A percentile compares a stretch with the other conserved stretches of the same genome.
Evolutionary conservation across 768 basidiomycete species (phyloP).

Genomic region (Auricularia sp.): DNA sequence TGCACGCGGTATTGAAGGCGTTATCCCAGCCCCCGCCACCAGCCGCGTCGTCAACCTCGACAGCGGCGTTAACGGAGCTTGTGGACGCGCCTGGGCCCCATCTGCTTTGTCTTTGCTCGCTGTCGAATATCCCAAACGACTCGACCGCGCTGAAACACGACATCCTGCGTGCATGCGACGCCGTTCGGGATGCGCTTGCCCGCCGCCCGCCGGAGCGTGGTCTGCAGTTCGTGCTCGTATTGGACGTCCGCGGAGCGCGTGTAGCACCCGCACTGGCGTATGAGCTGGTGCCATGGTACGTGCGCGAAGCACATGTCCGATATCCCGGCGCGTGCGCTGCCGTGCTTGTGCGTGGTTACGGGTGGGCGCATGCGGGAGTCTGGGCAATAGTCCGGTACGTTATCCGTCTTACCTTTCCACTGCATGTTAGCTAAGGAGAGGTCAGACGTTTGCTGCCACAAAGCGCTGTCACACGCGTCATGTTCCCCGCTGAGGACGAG

Average conservation of each 20-base stretch:
- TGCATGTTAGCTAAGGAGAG: slow-evolving; percentile 3
- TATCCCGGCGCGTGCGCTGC: slow-evolving; percentile 72
- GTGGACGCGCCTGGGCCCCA: not conserved
- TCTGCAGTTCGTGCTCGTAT: slow-evolving; percentile 55
- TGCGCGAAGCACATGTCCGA: slow-evolving; percentile 55
- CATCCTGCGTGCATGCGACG: slow-evolving; percentile 31
- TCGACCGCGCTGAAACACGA: slow-evolving; percentile 20
- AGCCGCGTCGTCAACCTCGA: not conserved
- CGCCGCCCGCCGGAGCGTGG: slow-evolving; percentile 55
- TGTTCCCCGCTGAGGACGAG: slow-evolving; percentile 50
- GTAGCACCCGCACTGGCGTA: slow-evolving; percentile 26
- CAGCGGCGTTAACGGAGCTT: not conserved
- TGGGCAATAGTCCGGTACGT: slow-evolving; percentile 59
- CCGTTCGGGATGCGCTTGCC: slow-evolving; percentile 42
- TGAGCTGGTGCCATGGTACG: slow-evolving; percentile 53
- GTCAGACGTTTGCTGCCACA: slow-evolving; percentile 52
- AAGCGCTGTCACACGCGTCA: slow-evolving; percentile 48
- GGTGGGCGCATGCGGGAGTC: slow-evolving; percentile 59
- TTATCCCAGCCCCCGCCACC: slow-evolving; percentile 40
- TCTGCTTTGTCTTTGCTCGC: not conserved
- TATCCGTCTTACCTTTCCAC: slow-evolving; percentile 3
- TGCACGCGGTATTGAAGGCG: slow-evolving; percentile 46
- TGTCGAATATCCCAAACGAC: slow-evolving; percentile 25
- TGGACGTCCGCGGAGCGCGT: slow-evolving; percentile 52
- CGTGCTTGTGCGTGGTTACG: slow-evolving; percentile 67